phyloP scores from a whole-genome alignment of 345 rosid species.

The Clarkia xantiana region DNA sequence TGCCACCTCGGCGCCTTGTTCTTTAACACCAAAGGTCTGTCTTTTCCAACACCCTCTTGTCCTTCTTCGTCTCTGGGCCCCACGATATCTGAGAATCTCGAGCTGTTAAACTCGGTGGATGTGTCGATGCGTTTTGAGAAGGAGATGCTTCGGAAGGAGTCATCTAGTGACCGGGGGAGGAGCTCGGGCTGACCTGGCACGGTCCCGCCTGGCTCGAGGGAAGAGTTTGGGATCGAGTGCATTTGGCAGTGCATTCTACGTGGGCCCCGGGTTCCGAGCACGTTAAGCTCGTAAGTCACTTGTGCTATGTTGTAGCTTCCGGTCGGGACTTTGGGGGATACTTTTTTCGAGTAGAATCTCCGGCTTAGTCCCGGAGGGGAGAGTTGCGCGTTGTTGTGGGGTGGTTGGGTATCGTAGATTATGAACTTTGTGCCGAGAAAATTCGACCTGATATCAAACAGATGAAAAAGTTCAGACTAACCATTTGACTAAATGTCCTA shows the following conservation, averaged over 20 bases:
- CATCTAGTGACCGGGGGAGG: constrained; percentile 27
- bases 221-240: constrained; percentile 27
- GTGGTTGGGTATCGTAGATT: constrained; percentile 34
- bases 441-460: constrained; percentile 25
- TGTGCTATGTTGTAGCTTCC: constrained; percentile 38
- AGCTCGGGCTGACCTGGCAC: constrained; percentile 36
- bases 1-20: constrained; percentile 49
- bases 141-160: constrained; percentile 38
- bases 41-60: constrained; percentile 24
- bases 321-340: constrained; percentile 35
- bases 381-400: constrained; percentile 23
- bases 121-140: constrained; percentile 29
- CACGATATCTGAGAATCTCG: constrained; percentile 26
- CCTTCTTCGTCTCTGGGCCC: constrained; percentile 12
- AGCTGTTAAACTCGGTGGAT: constrained; percentile 31
- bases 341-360: constrained; percentile 34
- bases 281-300: constrained; percentile 35
- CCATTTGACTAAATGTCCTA: too few relatives aligned
- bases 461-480: too few relatives aligned
- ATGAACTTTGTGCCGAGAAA: constrained; percentile 37
- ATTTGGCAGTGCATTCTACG: constrained; percentile 37
- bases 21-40: constrained; percentile 19
- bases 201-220: constrained; percentile 31
- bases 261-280: constrained; percentile 39
- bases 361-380: constrained; percentile 32